These are phyloP conservation scores for Bremia lactucae DNA, from an alignment of 352 stramenopile species.

Conservation along the genomic window DNA sequence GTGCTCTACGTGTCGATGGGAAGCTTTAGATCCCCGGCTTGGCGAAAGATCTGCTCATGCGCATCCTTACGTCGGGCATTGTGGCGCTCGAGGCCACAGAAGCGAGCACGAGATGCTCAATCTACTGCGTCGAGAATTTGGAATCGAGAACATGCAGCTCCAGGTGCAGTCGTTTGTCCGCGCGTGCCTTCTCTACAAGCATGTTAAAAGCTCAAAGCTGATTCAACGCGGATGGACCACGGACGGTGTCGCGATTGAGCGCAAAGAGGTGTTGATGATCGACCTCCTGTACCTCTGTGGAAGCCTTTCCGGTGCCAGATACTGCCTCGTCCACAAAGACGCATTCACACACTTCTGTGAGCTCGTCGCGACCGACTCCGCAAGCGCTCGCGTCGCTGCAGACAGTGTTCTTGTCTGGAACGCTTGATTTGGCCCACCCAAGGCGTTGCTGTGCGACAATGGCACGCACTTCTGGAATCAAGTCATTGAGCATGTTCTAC, in stretches of 20 bases:
- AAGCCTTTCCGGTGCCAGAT: no score
- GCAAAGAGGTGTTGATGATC: not conserved
- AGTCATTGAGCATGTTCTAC: no score
- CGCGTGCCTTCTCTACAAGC: not conserved
- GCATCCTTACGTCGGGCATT: not conserved
- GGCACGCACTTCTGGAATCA: no score
- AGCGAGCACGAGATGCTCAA: not conserved
- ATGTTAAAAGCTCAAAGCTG: not conserved
- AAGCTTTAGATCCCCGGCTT: not conserved
- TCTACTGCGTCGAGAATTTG: not conserved
- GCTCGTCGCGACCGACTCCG: no score
- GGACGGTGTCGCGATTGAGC: not conserved
- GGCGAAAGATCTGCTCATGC: not conserved
- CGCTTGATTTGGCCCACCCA: no score
- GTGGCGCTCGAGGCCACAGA: not conserved
- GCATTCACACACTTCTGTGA: no score
- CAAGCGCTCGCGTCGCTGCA: no score
- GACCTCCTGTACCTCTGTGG: no score
- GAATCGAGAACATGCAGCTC: not conserved
- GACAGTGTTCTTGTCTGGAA: no score
- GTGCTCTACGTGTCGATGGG: not conserved
- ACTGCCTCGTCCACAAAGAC: no score
- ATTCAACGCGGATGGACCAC: not conserved
- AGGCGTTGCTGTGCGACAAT: no score
- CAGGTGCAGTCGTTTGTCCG: not conserved